Evolutionary conservation across 768 basidiomycete genomes (phyloP).

Genomic region (Gloeopeniophorella convolvens): DNA sequence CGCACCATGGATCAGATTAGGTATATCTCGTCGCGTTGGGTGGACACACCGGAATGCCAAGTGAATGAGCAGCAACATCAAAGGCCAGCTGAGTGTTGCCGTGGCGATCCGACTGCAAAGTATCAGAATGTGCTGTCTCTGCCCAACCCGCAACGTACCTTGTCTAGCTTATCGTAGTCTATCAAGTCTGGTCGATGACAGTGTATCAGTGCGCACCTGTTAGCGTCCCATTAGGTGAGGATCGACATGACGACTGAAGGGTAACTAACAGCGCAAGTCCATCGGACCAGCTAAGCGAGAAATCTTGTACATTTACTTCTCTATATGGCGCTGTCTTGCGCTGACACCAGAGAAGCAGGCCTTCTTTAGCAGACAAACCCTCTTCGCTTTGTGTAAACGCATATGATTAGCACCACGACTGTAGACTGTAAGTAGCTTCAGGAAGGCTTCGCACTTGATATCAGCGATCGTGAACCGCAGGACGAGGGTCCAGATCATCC

Average conservation of each 20-base stretch:
- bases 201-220: constrained; percentile 94
- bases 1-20: constrained; percentile 6
- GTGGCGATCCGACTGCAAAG: constrained; percentile 61
- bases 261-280: constrained; percentile 84
- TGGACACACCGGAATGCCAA: constrained; percentile 73
- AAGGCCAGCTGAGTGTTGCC: constrained; percentile 87
- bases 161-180: constrained; percentile 82
- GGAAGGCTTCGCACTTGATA: constrained; percentile 64
- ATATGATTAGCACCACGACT: background rate
- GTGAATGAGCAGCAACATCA: constrained; percentile 75
- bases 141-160: constrained; percentile 38
- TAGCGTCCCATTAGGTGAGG: constrained; percentile 11
- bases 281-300: constrained; percentile 88
- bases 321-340: constrained; percentile 88
- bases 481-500: constrained; percentile 98
- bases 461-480: constrained; percentile 97
- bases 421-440: background rate
- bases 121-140: background rate
- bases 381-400: constrained; percentile 63
- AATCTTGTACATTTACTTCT: constrained; percentile 91
- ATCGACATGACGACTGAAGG: background rate
- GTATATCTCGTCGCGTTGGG: background rate
- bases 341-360: constrained; percentile 95
- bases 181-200: constrained; percentile 94
- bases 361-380: constrained; percentile 97